Evolutionary conservation across 2,329 filamentous ascomycete species (phyloP).

Genomic region (Talaromyces sp.): DNA sequence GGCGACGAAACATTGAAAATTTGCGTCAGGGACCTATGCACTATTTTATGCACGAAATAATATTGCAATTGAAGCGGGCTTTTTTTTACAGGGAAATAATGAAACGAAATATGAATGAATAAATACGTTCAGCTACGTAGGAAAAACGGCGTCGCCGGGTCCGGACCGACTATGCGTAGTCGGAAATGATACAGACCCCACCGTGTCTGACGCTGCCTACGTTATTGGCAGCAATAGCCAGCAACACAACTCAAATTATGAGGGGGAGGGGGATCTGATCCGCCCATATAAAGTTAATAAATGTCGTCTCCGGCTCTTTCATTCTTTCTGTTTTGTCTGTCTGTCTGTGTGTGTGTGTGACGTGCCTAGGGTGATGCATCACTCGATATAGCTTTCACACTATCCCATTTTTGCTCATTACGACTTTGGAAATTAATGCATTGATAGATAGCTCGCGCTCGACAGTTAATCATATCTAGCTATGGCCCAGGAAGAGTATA

Average conservation of each 20-base stretch:
- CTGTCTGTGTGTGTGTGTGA: neutral
- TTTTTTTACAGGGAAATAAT: neutral
- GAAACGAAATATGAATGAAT: neutral
- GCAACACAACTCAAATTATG: neutral
- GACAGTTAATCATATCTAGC: neutral
- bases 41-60: neutral
- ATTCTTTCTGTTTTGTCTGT: neutral
- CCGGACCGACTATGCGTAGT: neutral
- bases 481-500: constrained; percentile 1
- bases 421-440: neutral
- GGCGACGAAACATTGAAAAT: neutral
- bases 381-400: neutral
- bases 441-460: neutral
- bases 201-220: neutral
- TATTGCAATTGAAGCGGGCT: neutral
- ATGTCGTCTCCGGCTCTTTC: neutral
- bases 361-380: neutral
- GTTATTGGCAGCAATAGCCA: neutral
- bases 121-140: neutral
- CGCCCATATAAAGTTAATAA: neutral
- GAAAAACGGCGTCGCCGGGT: neutral
- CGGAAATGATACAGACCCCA: neutral
- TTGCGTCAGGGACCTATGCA: neutral
- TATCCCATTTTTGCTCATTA: neutral
- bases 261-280: neutral